phyloP scores from a whole-genome alignment of 2,329 filamentous ascomycete genomes.

The Fusarium begoniae region DNA sequence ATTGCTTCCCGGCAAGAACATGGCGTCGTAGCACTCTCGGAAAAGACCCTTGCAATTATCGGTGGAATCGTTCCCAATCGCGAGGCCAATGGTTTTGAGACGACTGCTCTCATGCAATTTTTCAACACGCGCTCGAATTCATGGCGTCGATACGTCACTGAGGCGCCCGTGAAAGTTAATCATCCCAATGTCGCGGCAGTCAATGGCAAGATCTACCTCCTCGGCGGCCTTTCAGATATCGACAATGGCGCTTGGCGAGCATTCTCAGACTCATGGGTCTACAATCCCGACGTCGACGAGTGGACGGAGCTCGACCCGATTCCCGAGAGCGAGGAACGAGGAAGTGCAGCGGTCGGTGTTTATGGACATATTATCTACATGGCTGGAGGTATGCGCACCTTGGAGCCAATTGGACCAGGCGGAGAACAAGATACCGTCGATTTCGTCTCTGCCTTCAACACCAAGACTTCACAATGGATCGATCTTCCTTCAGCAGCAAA shows the following conservation, averaged over 20 bases:
- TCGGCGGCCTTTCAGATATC: slow-evolving; percentile 48
- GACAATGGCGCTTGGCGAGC: slow-evolving; percentile 41
- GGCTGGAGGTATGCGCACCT: slow-evolving; percentile 49
- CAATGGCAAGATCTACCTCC: slow-evolving; percentile 49
- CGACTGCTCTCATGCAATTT: slow-evolving; percentile 43
- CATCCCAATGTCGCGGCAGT: slow-evolving; percentile 51
- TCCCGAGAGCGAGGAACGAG: slow-evolving; percentile 42
- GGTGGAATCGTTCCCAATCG: slow-evolving; percentile 40
- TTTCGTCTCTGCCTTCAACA: slow-evolving; percentile 46
- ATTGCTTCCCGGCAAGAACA: slow-evolving; percentile 43
- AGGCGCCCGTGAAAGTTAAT: slow-evolving; percentile 45
- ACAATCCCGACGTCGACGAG: slow-evolving; percentile 38
- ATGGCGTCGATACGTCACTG: slow-evolving; percentile 42
- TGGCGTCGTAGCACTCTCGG: slow-evolving; percentile 35
- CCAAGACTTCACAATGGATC: slow-evolving; percentile 40
- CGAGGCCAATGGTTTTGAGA: slow-evolving; percentile 20
- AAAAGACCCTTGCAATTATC: slow-evolving; percentile 37
- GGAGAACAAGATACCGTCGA: slow-evolving; percentile 42
- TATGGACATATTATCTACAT: slow-evolving; percentile 46
- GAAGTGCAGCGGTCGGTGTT: slow-evolving; percentile 47
- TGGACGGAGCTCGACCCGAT: slow-evolving; percentile 44
- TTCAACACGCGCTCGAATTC: slow-evolving; percentile 44
- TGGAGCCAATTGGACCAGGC: slow-evolving; percentile 8
- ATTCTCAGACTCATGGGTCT: slow-evolving; percentile 42
- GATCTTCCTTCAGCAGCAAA: slow-evolving; percentile 37